Evolutionary conservation across 75 land plant species (phyloP).

Genomic region (Gnetum montanum): DNA sequence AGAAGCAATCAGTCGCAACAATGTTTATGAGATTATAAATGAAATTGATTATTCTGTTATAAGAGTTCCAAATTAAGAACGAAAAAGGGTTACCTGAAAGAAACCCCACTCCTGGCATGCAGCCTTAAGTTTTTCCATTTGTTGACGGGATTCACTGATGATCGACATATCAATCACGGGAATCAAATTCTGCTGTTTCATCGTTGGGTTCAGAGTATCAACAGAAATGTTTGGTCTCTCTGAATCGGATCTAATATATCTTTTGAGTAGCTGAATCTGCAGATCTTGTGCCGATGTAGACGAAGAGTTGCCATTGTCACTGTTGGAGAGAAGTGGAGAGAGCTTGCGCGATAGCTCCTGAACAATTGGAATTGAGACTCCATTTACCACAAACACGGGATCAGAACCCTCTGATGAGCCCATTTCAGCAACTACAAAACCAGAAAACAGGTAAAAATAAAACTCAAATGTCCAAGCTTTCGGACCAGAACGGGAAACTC

Average conservation of each 20-base stretch:
- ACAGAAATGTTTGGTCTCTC: neutral
- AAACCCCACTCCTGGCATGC: slow-evolving; percentile 6
- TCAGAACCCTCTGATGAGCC: too few relatives aligned
- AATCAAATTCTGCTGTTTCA: neutral
- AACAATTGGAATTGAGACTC: neutral
- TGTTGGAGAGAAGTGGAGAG: too few relatives aligned
- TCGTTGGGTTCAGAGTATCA: too few relatives aligned
- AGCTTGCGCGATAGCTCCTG: neutral
- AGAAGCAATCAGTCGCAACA: neutral
- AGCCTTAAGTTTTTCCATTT: neutral
- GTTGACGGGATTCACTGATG: neutral
- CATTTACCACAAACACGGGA: too few relatives aligned
- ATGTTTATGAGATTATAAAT: neutral
- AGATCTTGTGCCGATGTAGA: too few relatives aligned
- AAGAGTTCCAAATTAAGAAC: too few relatives aligned
- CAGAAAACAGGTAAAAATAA: too few relatives aligned
- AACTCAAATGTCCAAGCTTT: too few relatives aligned
- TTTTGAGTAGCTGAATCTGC: neutral
- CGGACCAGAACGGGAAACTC: too few relatives aligned
- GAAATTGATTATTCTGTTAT: neutral
- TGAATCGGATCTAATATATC: neutral
- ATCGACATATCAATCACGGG: neutral
- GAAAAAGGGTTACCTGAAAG: neutral
- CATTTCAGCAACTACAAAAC: too few relatives aligned
- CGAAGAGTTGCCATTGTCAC: too few relatives aligned